Evolutionary conservation across 495 filamentous ascomycete species (phyloP).

Genomic region (Rusavskia elegans): DNA sequence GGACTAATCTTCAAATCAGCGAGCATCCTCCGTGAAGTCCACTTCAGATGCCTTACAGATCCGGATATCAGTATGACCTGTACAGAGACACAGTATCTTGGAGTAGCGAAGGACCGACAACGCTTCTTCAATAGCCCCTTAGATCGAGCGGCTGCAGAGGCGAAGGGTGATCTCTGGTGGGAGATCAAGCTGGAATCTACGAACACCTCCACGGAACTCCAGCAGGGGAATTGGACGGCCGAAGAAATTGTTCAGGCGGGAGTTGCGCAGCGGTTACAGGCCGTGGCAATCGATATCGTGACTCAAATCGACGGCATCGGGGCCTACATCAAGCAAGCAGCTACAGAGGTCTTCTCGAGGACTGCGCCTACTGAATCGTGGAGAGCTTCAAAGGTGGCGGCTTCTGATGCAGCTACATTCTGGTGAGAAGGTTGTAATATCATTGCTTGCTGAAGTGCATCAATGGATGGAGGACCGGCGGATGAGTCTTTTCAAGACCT

Average conservation of each 20-base stretch:
- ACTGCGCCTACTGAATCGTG: constrained; percentile 23
- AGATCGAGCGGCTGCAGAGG: constrained; percentile 14
- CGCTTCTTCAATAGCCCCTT: background rate
- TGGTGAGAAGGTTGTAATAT: too few relatives aligned
- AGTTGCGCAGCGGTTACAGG: constrained; percentile 17
- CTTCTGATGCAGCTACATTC: too few relatives aligned
- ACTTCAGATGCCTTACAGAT: constrained; percentile 2
- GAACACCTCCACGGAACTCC: constrained; percentile 15
- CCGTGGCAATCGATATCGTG: constrained; percentile 18
- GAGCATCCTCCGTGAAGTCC: constrained; percentile 4
- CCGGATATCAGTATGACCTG: constrained; percentile 22
- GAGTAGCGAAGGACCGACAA: constrained; percentile 2
- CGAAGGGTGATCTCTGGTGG: constrained; percentile 27
- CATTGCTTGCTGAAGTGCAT: too few relatives aligned
- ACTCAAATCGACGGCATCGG: constrained; percentile 24
- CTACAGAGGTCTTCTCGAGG: background rate
- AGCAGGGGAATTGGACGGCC: constrained; percentile 9
- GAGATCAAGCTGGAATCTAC: constrained; percentile 22
- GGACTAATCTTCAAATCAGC: constrained; percentile 7
- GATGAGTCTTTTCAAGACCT: too few relatives aligned
- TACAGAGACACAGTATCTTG: constrained; percentile 26
- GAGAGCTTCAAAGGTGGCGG: too few relatives aligned
- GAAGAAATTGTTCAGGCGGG: constrained; percentile 17
- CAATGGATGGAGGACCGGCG: too few relatives aligned
- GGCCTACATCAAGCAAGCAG: background rate